Evolutionary conservation across 2,329 filamentous ascomycete genomes (phyloP).

Genomic region (Byssothecium circinans): DNA sequence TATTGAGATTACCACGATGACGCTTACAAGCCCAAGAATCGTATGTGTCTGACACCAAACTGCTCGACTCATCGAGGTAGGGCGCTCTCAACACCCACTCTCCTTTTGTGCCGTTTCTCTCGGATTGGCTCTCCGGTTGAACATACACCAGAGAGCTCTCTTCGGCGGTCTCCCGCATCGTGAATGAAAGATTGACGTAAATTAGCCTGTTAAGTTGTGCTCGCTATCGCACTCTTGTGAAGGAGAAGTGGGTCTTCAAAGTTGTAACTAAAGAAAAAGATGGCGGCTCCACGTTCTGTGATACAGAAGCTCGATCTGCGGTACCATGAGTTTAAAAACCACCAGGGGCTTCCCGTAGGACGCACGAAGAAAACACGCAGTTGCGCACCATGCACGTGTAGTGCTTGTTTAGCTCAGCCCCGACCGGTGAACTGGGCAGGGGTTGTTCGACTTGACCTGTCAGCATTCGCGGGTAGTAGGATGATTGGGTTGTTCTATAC

Average conservation of each 20-base stretch:
- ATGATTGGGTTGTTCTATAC: background rate
- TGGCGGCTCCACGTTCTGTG: background rate
- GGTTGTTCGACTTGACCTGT: background rate
- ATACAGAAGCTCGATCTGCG: background rate
- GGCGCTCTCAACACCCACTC: background rate
- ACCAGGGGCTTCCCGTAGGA: background rate
- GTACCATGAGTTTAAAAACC: background rate
- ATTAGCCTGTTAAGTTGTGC: background rate
- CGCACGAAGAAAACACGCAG: conserved; percentile 2
- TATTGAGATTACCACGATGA: background rate
- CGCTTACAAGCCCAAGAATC: background rate
- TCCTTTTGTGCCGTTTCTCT: background rate
- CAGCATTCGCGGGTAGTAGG: background rate
- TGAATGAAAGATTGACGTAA: background rate
- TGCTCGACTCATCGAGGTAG: background rate
- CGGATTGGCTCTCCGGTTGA: background rate
- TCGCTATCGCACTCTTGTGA: background rate
- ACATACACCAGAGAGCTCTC: background rate
- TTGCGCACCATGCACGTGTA: conserved; percentile 3
- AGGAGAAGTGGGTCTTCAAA: background rate
- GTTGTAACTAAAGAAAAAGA: background rate
- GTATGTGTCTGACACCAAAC: background rate
- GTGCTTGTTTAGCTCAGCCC: conserved; percentile 1
- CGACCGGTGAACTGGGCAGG: background rate
- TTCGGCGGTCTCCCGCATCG: background rate